Conservation (phyloP, 2,329 filamentous ascomycete species). For the Trichoderma breve region DNA sequence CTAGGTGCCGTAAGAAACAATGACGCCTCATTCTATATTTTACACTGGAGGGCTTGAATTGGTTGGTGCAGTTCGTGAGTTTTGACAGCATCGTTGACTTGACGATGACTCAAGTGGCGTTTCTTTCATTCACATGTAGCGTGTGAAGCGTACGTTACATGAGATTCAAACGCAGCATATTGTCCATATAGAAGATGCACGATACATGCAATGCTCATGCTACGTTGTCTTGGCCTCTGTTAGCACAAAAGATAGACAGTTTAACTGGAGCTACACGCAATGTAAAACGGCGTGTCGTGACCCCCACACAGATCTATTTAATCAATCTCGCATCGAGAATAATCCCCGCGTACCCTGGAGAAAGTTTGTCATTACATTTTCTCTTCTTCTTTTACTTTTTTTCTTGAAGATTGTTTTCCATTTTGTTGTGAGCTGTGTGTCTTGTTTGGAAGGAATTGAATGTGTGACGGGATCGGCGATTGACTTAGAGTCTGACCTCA, state of each 20-base stretch:
- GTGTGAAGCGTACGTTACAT: neutral
- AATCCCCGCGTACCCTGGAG: neutral
- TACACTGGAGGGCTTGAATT: neutral
- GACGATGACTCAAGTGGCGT: neutral
- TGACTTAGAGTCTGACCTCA: neutral
- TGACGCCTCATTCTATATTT: neutral
- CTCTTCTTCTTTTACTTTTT: neutral
- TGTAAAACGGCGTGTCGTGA: neutral
- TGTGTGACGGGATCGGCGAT: neutral
- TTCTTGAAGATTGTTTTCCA: rapidly evolving
- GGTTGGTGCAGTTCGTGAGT: neutral
- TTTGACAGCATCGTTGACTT: neutral
- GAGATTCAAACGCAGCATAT: neutral
- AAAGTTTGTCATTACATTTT: neutral
- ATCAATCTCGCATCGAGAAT: neutral
- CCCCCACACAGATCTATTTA: neutral
- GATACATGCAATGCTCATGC: neutral
- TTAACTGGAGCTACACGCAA: neutral
- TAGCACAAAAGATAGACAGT: neutral
- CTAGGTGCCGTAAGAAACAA: neutral
- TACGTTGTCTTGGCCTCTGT: neutral
- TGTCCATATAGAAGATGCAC: neutral
- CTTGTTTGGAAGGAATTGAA: neutral
- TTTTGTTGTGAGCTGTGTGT: neutral
- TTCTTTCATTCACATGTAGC: neutral